A percentile compares a stretch with the other conserved stretches of the same genome.
Conservation (phyloP, 306 rosid genomes). For the Oxytropis ochrocephala region DNA sequence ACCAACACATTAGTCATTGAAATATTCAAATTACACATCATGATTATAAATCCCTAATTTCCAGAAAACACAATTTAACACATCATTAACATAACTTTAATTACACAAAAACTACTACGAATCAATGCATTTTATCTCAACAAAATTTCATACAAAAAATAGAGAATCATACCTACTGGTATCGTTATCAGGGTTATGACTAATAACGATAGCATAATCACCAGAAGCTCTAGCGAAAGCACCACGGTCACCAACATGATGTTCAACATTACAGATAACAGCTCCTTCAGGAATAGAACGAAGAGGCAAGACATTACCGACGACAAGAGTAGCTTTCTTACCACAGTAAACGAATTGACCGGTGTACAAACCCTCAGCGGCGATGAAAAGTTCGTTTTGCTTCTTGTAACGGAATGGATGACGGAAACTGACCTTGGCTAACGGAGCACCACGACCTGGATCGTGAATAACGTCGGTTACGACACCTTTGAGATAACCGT, state of each 20-base stretch:
- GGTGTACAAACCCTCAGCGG: background rate
- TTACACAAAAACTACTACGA: no score
- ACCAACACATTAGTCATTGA: no score
- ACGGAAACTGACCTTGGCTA: background rate
- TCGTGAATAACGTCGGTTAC: background rate
- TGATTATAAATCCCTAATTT: no score
- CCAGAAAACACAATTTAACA: no score
- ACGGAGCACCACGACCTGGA: background rate
- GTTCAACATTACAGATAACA: no score
- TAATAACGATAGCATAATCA: background rate
- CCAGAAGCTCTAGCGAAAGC: no score
- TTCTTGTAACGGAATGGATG: background rate
- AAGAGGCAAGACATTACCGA: background rate
- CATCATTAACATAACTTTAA: no score
- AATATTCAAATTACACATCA: no score
- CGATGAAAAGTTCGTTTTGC: background rate
- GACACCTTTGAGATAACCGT: background rate
- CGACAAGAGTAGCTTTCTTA: background rate
- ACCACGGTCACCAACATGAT: no score
- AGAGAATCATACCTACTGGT: background rate
- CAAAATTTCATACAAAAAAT: no score
- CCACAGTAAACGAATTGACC: background rate
- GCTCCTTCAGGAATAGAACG: background rate
- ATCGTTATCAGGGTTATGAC: background rate
- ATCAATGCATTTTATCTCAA: no score